These are phyloP conservation scores for Talaromyces funiculosus DNA, from an alignment of 2,329 filamentous ascomycete species.

Conservation along the genomic window DNA sequence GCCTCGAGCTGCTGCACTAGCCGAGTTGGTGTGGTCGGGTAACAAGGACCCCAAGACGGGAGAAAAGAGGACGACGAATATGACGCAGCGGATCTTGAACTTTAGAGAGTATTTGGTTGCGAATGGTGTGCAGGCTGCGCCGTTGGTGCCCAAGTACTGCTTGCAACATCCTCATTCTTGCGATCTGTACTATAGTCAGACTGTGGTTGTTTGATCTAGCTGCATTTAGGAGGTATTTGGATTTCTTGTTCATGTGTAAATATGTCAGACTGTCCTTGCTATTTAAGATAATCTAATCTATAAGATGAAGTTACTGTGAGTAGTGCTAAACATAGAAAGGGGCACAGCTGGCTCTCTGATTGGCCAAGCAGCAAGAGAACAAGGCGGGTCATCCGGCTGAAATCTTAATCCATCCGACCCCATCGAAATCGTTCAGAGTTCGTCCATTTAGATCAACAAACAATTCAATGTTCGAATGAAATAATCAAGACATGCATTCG, in stretches of 20 bases:
- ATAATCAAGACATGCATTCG: not conserved
- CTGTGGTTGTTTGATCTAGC: not conserved
- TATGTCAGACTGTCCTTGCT: not conserved
- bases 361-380: not conserved
- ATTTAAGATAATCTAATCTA: not conserved
- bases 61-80: conserved; percentile 47
- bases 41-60: conserved; percentile 45
- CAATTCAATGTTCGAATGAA: not conserved
- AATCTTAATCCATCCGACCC: not conserved
- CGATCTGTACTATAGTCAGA: conserved; percentile 51
- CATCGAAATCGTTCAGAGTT: not conserved
- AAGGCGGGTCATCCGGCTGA: not conserved
- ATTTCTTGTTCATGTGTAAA: not conserved
- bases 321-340: not conserved
- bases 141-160: conserved; percentile 54
- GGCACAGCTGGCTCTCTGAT: not conserved
- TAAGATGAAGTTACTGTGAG: too few relatives aligned
- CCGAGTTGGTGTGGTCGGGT: conserved; percentile 52
- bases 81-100: conserved; percentile 54
- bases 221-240: not conserved
- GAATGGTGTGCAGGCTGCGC: conserved; percentile 47
- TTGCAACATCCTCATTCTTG: conserved; percentile 54
- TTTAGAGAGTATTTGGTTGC: conserved; percentile 56
- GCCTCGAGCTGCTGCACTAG: conserved; percentile 53
- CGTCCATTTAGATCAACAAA: not conserved